Conservation (phyloP, 2,329 filamentous ascomycete genomes). For the Fusarium kyushuense region DNA sequence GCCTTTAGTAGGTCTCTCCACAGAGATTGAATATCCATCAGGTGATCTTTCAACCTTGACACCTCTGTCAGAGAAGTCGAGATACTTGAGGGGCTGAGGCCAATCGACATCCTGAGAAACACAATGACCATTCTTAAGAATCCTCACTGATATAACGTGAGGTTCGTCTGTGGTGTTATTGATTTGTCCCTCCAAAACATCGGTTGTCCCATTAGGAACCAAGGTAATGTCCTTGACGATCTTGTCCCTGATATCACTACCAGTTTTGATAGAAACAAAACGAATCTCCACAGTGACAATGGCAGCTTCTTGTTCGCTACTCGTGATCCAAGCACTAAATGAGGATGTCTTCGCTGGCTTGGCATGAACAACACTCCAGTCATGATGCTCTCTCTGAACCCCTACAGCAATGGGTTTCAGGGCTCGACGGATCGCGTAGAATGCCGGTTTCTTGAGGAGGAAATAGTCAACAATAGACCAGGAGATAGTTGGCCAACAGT, state of each 20-base stretch:
- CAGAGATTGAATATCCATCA: constrained; percentile 46
- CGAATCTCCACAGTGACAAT: background rate
- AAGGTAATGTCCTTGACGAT: background rate
- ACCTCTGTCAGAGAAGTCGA: constrained; percentile 60
- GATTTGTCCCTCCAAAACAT: background rate
- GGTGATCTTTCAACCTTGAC: constrained; percentile 50
- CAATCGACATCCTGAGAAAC: constrained; percentile 61
- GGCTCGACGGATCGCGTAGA: background rate
- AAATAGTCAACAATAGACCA: constrained; percentile 1
- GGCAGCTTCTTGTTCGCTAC: background rate
- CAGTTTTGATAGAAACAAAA: background rate
- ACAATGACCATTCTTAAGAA: background rate
- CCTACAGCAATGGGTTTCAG: background rate
- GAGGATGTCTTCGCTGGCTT: background rate
- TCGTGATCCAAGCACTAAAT: background rate
- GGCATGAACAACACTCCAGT: background rate
- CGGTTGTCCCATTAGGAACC: background rate
- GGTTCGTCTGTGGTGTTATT: background rate
- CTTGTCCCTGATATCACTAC: background rate
- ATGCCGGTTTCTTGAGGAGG: background rate
- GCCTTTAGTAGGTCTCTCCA: constrained; percentile 65
- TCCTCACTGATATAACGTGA: background rate
- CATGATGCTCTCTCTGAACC: background rate
- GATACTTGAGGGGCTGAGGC: constrained; percentile 73
- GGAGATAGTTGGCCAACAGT: constrained; percentile 57